Conservation (phyloP, 1,139 yeast species). For the Zygosaccharomyces pseudobailii region DNA sequence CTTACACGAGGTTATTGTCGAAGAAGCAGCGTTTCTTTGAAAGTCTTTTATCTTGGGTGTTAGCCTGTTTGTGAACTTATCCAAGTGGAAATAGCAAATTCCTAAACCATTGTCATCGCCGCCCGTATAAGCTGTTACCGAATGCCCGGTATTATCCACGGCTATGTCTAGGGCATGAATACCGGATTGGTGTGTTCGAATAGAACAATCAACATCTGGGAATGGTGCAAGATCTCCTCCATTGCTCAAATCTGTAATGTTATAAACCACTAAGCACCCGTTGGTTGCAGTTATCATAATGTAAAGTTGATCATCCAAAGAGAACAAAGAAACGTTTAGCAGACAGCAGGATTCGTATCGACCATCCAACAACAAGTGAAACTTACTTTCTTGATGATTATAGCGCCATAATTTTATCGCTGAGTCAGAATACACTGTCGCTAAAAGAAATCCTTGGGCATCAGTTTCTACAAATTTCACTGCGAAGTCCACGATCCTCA, state of each 20-base stretch:
- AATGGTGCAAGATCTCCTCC: conserved; percentile 3
- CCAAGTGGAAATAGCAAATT: conserved; percentile 39
- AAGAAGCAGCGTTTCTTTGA: conserved; percentile 64
- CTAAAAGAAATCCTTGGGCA: conserved; percentile 42
- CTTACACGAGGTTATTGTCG: conserved; percentile 72
- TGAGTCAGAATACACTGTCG: conserved; percentile 83
- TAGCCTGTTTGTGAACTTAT: conserved; percentile 17
- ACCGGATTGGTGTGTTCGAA: conserved; percentile 78
- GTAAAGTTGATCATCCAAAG: conserved; percentile 31
- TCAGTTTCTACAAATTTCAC: conserved; percentile 34
- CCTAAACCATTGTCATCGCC: conserved; percentile 88
- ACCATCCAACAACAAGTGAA: conserved; percentile 45
- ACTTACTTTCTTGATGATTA: conserved; percentile 36
- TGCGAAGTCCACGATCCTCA: conserved; percentile 83
- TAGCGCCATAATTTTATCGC: conserved; percentile 62
- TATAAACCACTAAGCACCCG: conserved; percentile 68
- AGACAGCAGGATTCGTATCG: conserved; percentile 72
- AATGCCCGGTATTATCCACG: conserved; percentile 18
- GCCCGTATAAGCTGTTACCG: conserved; percentile 55
- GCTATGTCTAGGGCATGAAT: conserved; percentile 48
- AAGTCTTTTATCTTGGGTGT: conserved; percentile 32
- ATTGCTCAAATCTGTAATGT: conserved; percentile 33
- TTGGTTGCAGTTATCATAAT: conserved; percentile 72
- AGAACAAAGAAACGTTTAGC: conserved; percentile 51
- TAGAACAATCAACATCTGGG: conserved; percentile 35